Evolutionary conservation across 345 rosid genomes (phyloP).

Genomic region (Sisymbrium altissimum): DNA sequence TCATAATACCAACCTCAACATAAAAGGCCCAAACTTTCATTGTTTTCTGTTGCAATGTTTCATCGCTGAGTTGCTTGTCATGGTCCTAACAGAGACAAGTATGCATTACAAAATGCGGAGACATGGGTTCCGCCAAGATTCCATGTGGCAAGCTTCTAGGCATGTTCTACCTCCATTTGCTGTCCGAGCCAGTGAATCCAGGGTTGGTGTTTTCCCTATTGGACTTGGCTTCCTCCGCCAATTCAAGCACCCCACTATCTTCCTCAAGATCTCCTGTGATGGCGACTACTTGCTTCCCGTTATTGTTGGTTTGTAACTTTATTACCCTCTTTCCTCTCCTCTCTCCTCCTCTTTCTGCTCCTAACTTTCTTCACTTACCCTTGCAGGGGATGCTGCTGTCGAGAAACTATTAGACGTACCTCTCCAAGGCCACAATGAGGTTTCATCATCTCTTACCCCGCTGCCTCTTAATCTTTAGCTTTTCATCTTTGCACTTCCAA

Average conservation of each 20-base stretch:
- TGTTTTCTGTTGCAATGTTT: too few species aligned
- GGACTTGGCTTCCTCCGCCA: constrained; percentile 55
- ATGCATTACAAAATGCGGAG: constrained; percentile 39
- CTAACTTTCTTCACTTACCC: constrained; percentile 21
- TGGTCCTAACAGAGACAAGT: constrained; percentile 36
- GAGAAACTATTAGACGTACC: constrained; percentile 52
- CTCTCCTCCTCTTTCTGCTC: background rate
- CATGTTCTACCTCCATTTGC: constrained; percentile 2
- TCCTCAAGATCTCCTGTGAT: constrained; percentile 83
- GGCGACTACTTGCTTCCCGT: constrained; percentile 81
- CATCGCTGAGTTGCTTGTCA: background rate
- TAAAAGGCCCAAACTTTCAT: too few species aligned
- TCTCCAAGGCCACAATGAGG: constrained; percentile 43
- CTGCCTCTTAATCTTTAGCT: background rate
- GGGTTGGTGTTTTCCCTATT: constrained; percentile 39
- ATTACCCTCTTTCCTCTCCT: background rate
- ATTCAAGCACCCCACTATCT: constrained; percentile 75
- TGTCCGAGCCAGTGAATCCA: constrained; percentile 21
- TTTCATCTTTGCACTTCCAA: background rate
- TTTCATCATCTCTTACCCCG: constrained; percentile 19
- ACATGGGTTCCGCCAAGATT: constrained; percentile 34
- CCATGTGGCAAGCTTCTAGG: constrained; percentile 26
- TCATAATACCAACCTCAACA: too few species aligned
- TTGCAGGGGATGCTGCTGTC: constrained; percentile 71
- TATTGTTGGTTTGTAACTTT: constrained; percentile 64